Base-by-base conservation (phyloP, 2,329 filamentous ascomycete genomes). In the Phaeosphaeria sp. region DNA sequence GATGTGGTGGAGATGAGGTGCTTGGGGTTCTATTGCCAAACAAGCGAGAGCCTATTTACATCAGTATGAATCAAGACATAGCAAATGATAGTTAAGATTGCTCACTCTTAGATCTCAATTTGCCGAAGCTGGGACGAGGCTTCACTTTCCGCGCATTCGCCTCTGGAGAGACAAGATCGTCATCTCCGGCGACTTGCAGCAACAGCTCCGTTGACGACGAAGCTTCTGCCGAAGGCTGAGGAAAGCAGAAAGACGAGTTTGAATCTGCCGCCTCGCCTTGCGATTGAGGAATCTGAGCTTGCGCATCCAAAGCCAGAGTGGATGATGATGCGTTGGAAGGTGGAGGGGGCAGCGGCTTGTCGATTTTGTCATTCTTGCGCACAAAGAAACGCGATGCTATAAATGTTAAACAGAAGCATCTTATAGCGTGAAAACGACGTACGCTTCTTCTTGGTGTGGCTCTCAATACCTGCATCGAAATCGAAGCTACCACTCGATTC, bases 401-500 rank as follows among this genome's bases (percentile, higher is more conserved):
- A 15, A 13, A 15, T 11, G 42, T 59, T 27, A 63, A 51, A 43
- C 2, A 3, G 18, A 46, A 13, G 2, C 1, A n/a, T 13, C 15
- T 2, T 45, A 17, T 6, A 5, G 5, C 15, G 45, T 9, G 20
- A 15, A 8, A 17, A 2, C 18, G n/a, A 48, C 57, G 33, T 57
- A 69, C 69, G 44, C 48, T 68, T 69, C 48, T 57, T 59, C 21
- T 63, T 9, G 7, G 18, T 25, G 25, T 49, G 44, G 40, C 22
- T 20, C 22, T 60, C 50, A 6, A 66, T 70, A 8, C 66, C 66
- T 18, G 66, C 66, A 22, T 62, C 50, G 9, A 66, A 67, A 9
- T 56, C 52, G 11, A 30, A 22, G 17, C 56, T 56, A 3, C 40
- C 40, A 17, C 17, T 21, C 9, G 20, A 17, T 9, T 48, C 51